Evolutionary conservation across 2,329 filamentous ascomycete genomes (phyloP), one percentile per base, ranked within the genome.

Genomic region (Stemphylium beticola): DNA sequence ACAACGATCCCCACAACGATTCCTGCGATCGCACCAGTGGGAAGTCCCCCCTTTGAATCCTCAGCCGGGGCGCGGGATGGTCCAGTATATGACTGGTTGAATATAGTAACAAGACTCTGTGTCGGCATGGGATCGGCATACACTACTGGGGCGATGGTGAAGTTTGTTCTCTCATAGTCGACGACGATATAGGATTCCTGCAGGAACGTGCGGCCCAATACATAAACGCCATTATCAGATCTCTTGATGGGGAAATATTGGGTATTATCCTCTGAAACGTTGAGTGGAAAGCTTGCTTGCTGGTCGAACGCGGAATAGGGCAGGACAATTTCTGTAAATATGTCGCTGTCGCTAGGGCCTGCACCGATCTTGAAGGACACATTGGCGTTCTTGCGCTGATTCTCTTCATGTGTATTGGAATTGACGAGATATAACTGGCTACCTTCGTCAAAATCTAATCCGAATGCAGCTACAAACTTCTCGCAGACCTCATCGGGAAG

Each of bases 161-260:
- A 76, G 42, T 71, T 73, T 9, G 48, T n/a, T 2, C 64, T 61
- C 20, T 76, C 72, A 43, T 76, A 76, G 48, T 77, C 72, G 12
- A 74, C 73, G 29, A 73, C 43, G 1, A 77, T 49, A 32, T 77
- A 76, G 1, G 74, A 67, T 52, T 76, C 74, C 44, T 77, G 74
- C 0, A 77, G 47, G 24, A 77, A 71, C 0, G 74, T 63, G 2
- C 74, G 71, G 0, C 74, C 74, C 1, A 77, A 53, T 4, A 73
- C 65, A 20, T 51, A 68, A 0, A 58, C 18, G 0, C 67, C 67
- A 15, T 63, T 62, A 1, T 52, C 51, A 0, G 72, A 69, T 22
- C 60, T 67, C 41, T 61, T 68, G 45, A 75, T 66, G 0, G 73
- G 71, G 33, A 76, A 72, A 24, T 74, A 76, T 17, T 60, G 62